Evolutionary conservation across 352 stramenopile genomes (phyloP).

Genomic region (Phytophthora sojae): DNA sequence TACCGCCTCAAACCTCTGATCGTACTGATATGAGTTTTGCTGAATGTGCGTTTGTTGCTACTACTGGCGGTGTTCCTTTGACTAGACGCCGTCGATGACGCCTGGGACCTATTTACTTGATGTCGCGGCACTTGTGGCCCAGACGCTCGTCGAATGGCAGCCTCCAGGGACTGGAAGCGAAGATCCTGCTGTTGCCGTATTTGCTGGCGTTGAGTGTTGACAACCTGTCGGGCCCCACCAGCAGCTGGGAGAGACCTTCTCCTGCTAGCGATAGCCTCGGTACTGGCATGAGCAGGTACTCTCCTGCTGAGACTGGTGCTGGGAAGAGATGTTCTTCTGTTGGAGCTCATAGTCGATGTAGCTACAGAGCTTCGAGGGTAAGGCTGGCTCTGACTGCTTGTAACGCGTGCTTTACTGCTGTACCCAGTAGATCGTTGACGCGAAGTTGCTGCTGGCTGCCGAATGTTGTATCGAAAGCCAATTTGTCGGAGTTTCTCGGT

Average conservation of each 20-base stretch:
- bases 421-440: slow-evolving; percentile 7
- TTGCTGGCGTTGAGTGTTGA: slow-evolving; percentile 15
- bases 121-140: neutral
- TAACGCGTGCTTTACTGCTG: neutral
- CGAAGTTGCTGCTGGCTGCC: slow-evolving; percentile 1
- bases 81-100: slow-evolving; percentile 5
- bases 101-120: slow-evolving; percentile 1
- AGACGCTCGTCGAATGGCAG: slow-evolving; percentile 36
- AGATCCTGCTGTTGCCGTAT: slow-evolving; percentile 46
- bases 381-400: neutral
- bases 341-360: neutral
- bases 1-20: slow-evolving; percentile 40
- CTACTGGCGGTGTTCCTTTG: neutral
- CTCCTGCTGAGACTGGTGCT: neutral
- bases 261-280: neutral
- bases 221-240: neutral
- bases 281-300: neutral
- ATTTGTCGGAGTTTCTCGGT: slow-evolving; percentile 32
- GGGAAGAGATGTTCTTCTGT: slow-evolving; percentile 11
- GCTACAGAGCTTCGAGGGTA: slow-evolving; percentile 6
- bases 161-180: slow-evolving; percentile 50
- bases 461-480: slow-evolving; percentile 36
- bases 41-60: slow-evolving; percentile 14
- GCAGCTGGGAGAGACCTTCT: slow-evolving; percentile 6
- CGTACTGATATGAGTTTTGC: slow-evolving; percentile 40